Conservation (phyloP, 495 filamentous ascomycete species). For the Talaromyces borbonicus region DNA sequence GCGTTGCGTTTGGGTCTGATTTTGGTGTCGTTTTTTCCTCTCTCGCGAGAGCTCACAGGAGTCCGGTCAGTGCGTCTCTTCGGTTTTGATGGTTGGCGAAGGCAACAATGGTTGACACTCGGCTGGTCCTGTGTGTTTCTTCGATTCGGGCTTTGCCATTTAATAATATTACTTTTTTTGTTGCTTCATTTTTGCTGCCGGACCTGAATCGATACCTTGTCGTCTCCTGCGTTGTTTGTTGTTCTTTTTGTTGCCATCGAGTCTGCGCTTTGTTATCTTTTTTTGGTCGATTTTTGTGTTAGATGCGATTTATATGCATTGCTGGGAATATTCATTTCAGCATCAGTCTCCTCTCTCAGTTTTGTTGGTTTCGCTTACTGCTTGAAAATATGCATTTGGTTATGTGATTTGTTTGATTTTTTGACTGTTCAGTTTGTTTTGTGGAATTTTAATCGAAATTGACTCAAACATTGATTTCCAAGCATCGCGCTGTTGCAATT, state of each 20-base stretch:
- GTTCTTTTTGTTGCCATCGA: neutral
- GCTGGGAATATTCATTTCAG: neutral
- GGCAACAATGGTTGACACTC: slow-evolving; percentile 33
- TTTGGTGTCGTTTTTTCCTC: slow-evolving; percentile 21
- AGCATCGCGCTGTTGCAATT: neutral
- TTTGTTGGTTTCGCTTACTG: neutral
- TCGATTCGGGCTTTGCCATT: slow-evolving; percentile 19
- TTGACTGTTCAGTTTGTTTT: neutral
- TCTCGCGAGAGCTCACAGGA: slow-evolving; percentile 37
- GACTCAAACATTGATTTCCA: slow-evolving; percentile 2
- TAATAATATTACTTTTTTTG: slow-evolving; percentile 13
- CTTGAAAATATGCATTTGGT: neutral
- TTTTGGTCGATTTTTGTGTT: neutral
- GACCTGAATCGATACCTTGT: slow-evolving; percentile 5
- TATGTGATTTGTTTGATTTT: neutral
- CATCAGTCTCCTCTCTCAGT: slow-evolving; percentile 3
- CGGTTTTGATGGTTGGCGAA: slow-evolving; percentile 28
- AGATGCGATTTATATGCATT: slow-evolving; percentile 2
- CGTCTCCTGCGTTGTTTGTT: neutral
- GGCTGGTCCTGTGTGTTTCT: slow-evolving; percentile 45
- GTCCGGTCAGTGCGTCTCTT: slow-evolving; percentile 35
- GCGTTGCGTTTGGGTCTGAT: slow-evolving; percentile 13
- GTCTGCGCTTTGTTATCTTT: neutral
- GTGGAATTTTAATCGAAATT: slow-evolving; percentile 1
- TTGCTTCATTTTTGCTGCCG: slow-evolving; percentile 13